phyloP scores from a whole-genome alignment of 805 yeast genomes.

The Phaffomyces thermotolerans region DNA sequence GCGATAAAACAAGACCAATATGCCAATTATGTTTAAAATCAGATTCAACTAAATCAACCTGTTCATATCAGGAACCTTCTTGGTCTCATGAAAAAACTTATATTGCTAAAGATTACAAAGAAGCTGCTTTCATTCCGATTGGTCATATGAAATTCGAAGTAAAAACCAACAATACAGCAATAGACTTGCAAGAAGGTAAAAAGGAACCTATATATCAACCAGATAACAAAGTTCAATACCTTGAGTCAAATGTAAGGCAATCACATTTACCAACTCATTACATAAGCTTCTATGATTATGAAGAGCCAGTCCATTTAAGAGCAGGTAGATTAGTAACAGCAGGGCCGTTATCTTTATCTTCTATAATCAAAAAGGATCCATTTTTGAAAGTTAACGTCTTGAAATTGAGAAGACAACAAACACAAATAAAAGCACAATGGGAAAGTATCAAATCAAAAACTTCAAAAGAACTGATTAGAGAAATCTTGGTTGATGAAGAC shows the following conservation, averaged over 20 bases:
- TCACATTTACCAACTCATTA: not conserved
- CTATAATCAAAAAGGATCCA: slow-evolving; percentile 25
- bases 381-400: slow-evolving; percentile 21
- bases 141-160: slow-evolving; percentile 12
- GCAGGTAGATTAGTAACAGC: slow-evolving; percentile 27
- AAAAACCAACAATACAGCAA: not conserved
- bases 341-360: slow-evolving; percentile 26
- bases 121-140: slow-evolving; percentile 21
- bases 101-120: slow-evolving; percentile 10
- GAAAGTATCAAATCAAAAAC: not conserved
- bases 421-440: slow-evolving; percentile 6
- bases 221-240: not conserved
- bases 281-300: slow-evolving; percentile 26
- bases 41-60: slow-evolving; percentile 33
- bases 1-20: slow-evolving; percentile 43
- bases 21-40: slow-evolving; percentile 46
- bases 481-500: slow-evolving; percentile 17
- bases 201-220: too few species aligned
- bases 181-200: not conserved
- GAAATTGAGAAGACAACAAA: slow-evolving; percentile 24
- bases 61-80: slow-evolving; percentile 47
- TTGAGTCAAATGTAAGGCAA: not conserved
- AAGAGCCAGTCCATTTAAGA: slow-evolving; percentile 24
- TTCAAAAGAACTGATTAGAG: slow-evolving; percentile 15
- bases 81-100: slow-evolving; percentile 40